These are phyloP conservation scores for Pseudocercospora eumusae DNA, from an alignment of 2,329 filamentous ascomycete genomes.

Conservation along the genomic window DNA sequence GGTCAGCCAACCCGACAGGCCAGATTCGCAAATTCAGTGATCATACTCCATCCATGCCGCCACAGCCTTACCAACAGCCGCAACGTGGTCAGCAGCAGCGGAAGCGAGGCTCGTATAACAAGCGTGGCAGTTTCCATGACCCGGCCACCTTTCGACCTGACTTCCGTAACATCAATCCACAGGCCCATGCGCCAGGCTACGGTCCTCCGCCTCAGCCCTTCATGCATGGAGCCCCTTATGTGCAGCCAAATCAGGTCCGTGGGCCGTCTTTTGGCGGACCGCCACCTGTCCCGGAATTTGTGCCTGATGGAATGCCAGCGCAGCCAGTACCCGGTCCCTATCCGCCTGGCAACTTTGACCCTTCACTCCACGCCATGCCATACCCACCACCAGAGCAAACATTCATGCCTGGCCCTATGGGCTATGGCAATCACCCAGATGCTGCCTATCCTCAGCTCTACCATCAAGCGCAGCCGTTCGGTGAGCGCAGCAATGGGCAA, in stretches of 20 bases:
- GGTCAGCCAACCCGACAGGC: background rate
- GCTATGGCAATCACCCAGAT: background rate
- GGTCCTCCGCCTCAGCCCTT: constrained; percentile 1
- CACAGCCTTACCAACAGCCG: constrained; percentile 3
- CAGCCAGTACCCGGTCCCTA: background rate
- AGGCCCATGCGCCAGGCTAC: constrained; percentile 1
- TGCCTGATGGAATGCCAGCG: background rate
- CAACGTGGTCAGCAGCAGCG: constrained; percentile 6
- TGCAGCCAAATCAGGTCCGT: constrained; percentile 12
- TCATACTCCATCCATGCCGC: background rate
- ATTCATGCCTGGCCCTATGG: background rate
- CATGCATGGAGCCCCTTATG: background rate
- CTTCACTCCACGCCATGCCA: background rate
- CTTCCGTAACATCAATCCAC: constrained; percentile 6
- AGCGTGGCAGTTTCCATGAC: constrained; percentile 12
- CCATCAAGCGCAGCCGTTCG: constrained; percentile 10
- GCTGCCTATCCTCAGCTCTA: background rate
- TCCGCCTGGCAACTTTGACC: background rate
- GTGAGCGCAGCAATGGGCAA: constrained; percentile 7
- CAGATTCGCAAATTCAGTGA: constrained; percentile 13
- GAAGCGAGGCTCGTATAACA: constrained; percentile 17
- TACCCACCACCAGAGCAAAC: constrained; percentile 1
- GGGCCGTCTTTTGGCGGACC: constrained; percentile 6
- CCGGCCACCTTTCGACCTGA: constrained; percentile 2
- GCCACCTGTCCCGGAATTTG: background rate